Evolutionary conservation across 257 asterid genomes (phyloP).

Genomic region (Pogostemon cablin): DNA sequence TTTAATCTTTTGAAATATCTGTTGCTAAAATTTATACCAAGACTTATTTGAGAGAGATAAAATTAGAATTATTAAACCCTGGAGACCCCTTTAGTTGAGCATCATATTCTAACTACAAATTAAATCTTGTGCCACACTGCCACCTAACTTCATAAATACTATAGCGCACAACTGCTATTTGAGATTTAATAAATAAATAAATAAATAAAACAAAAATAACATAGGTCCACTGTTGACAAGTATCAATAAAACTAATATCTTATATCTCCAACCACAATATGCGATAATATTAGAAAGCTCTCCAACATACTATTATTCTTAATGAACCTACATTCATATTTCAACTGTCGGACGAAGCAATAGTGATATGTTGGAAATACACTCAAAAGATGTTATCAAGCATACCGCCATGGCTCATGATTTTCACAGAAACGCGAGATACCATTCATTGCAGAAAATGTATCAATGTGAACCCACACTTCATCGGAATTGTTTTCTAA

Average conservation of each 20-base stretch:
- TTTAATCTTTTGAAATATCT: not conserved
- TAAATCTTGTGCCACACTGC: not conserved
- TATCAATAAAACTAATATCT: not conserved
- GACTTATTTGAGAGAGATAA: not conserved
- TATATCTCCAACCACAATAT: not conserved
- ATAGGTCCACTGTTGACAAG: not conserved
- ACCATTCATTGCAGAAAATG: conserved; percentile 91
- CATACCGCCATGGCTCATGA: conserved; percentile 77
- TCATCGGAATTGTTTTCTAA: conserved; percentile 52
- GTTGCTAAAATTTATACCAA: not conserved
- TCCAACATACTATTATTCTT: not conserved
- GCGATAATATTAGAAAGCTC: conserved; percentile 5
- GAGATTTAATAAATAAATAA: no score
- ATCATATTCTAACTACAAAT: not conserved
- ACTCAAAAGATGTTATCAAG: not conserved
- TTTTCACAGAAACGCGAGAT: conserved; percentile 90
- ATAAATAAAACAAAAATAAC: not conserved
- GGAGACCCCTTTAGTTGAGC: not conserved
- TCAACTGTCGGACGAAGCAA: conserved; percentile 17
- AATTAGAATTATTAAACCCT: not conserved
- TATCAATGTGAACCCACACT: conserved; percentile 83
- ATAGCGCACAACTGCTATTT: not conserved
- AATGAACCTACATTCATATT: conserved; percentile 5
- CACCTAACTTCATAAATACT: no score
- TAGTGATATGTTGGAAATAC: conserved; percentile 23